Evolutionary conservation across 1,284 basidiomycete species (phyloP).

Genomic region (Cutaneotrichosporon curvatum): DNA sequence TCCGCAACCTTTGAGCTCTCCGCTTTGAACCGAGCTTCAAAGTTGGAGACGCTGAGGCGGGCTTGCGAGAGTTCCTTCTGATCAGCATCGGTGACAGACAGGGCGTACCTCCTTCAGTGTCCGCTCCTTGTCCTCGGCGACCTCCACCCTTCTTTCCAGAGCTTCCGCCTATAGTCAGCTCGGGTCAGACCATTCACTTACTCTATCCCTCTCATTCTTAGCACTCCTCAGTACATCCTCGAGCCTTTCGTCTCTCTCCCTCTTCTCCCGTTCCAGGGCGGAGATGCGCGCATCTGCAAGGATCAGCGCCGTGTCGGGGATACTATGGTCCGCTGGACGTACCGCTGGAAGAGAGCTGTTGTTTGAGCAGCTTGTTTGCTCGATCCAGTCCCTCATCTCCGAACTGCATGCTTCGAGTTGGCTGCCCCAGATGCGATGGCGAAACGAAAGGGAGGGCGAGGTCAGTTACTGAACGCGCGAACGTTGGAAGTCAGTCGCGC

Average conservation of each 20-base stretch:
- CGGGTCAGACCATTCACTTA: neutral
- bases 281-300: neutral
- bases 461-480: too few species aligned
- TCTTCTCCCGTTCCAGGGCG: neutral
- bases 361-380: slow-evolving; percentile 35
- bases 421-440: slow-evolving; percentile 16
- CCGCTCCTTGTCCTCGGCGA: slow-evolving; percentile 24
- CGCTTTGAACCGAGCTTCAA: slow-evolving; percentile 28
- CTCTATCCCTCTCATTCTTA: slow-evolving; percentile 1
- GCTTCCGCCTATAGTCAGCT: neutral
- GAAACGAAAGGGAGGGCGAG: neutral
- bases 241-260: neutral
- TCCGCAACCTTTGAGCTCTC: slow-evolving; percentile 25
- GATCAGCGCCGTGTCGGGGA: neutral
- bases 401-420: slow-evolving; percentile 15
- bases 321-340: too few species aligned
- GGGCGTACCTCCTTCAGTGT: slow-evolving; percentile 21
- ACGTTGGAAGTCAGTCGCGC: slow-evolving; percentile 1
- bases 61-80: slow-evolving; percentile 31
- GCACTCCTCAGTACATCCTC: neutral
- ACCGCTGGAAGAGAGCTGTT: too few species aligned
- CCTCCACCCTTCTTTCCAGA: slow-evolving; percentile 27
- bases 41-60: slow-evolving; percentile 34
- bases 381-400: slow-evolving; percentile 39
- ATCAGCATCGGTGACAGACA: neutral